Evolutionary conservation across 2,329 filamentous ascomycete species (phyloP).

Genomic region (Neonectria coccinea): DNA sequence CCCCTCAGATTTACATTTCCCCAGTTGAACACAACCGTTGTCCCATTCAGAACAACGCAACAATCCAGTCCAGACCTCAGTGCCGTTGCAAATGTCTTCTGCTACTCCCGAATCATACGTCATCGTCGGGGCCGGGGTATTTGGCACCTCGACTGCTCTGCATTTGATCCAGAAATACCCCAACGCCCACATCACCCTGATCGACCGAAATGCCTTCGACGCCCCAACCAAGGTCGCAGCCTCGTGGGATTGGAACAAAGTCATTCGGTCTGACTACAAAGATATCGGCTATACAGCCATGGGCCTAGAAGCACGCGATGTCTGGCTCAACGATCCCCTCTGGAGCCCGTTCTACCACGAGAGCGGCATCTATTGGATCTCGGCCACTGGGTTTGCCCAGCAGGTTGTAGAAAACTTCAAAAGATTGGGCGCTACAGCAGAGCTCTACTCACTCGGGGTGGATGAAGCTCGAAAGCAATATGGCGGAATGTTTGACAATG

Average conservation of each 20-base stretch:
- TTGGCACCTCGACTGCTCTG: conserved; percentile 72
- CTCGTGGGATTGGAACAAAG: conserved; percentile 36
- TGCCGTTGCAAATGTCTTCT: neutral
- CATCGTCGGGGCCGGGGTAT: conserved; percentile 72
- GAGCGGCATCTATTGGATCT: conserved; percentile 8
- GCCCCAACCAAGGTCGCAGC: conserved; percentile 42
- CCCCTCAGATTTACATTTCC: neutral
- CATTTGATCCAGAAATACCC: conserved; percentile 64
- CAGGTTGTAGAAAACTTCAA: conserved; percentile 2
- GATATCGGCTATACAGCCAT: neutral
- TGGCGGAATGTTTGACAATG: neutral
- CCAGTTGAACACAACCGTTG: neutral
- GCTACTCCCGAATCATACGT: conserved; percentile 54
- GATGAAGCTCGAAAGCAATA: neutral
- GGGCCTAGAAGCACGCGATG: conserved; percentile 4
- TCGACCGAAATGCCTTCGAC: conserved; percentile 65
- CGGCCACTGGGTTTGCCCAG: neutral
- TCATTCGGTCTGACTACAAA: conserved; percentile 39
- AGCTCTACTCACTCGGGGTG: neutral
- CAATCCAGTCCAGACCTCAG: neutral
- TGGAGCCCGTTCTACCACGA: conserved; percentile 6
- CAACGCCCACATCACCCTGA: conserved; percentile 62
- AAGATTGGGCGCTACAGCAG: neutral
- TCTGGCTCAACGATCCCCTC: conserved; percentile 1
- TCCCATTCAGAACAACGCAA: neutral